These are phyloP conservation scores for Tremella fuciformis DNA, from an alignment of 768 basidiomycete species.

Conservation along the genomic window DNA sequence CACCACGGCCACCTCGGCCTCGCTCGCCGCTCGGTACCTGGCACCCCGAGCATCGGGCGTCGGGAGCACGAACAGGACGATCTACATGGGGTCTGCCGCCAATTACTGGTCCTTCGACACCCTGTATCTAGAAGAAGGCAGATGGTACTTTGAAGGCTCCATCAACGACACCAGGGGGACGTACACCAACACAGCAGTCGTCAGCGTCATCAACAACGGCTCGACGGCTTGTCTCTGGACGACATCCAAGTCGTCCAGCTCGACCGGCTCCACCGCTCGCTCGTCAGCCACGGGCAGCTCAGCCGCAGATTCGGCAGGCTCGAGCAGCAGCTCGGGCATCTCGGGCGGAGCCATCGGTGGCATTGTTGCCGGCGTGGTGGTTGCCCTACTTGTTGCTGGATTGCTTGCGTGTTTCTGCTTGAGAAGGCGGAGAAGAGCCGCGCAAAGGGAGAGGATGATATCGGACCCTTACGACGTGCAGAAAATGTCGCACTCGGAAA, in stretches of 20 bases:
- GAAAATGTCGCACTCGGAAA: neutral
- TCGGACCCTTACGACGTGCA: constrained; percentile 2
- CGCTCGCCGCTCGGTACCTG: constrained; percentile 19
- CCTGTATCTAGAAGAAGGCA: constrained; percentile 11
- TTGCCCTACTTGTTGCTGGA: constrained; percentile 9
- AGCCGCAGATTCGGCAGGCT: neutral
- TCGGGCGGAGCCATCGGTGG: constrained; percentile 33
- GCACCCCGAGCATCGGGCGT: constrained; percentile 12
- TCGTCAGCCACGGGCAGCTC: neutral
- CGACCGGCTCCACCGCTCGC: neutral
- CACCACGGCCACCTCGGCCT: constrained; percentile 4
- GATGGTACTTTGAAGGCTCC: constrained; percentile 8
- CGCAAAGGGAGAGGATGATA: neutral
- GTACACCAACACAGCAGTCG: neutral
- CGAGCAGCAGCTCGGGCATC: constrained; percentile 2
- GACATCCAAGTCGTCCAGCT: neutral
- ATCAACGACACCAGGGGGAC: constrained; percentile 5
- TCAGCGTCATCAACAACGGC: neutral
- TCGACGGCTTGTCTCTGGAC: constrained; percentile 5
- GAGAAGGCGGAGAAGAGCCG: constrained; percentile 8
- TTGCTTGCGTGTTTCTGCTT: constrained; percentile 13
- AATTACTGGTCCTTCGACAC: constrained; percentile 12
- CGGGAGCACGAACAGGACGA: constrained; percentile 1
- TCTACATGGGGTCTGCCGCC: constrained; percentile 20
- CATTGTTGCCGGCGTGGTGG: constrained; percentile 27